Evolutionary conservation across 345 rosid species (phyloP).

Genomic region (Adansonia digitata): DNA sequence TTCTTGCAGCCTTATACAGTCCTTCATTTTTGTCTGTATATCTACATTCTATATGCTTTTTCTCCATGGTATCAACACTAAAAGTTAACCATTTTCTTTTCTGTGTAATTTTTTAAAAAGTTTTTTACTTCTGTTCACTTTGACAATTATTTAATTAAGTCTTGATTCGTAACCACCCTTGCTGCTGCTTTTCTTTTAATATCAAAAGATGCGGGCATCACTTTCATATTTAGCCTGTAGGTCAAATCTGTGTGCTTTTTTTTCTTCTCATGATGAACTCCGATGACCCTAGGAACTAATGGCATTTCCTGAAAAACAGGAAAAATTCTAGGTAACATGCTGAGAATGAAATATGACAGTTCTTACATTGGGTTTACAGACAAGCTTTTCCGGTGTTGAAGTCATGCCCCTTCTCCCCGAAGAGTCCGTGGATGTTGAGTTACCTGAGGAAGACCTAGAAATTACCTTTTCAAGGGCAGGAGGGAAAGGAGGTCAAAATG

Average conservation of each 20-base stretch:
- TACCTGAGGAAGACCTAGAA: constrained; percentile 92
- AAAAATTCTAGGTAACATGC: background rate
- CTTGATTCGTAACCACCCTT: background rate
- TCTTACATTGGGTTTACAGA: constrained; percentile 39
- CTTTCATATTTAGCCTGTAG: background rate
- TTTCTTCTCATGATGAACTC: background rate
- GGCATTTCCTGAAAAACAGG: background rate
- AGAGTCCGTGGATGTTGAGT: constrained; percentile 57
- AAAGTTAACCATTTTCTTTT: background rate
- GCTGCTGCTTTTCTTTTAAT: background rate
- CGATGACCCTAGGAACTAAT: background rate
- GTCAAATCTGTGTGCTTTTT: background rate
- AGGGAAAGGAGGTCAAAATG: constrained; percentile 97
- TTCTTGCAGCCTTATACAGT: background rate
- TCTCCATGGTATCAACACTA: background rate
- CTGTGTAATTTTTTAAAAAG: background rate
- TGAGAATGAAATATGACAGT: background rate
- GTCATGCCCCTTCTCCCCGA: constrained; percentile 95
- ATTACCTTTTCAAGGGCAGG: constrained; percentile 86
- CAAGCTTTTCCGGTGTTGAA: constrained; percentile 89
- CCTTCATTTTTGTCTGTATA: background rate
- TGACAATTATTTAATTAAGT: background rate
- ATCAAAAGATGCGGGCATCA: background rate
- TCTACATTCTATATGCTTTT: background rate
- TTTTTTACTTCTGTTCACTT: background rate